Base-by-base conservation (phyloP, 106 monocot genomes). In the Dendrobium catenatum region DNA sequence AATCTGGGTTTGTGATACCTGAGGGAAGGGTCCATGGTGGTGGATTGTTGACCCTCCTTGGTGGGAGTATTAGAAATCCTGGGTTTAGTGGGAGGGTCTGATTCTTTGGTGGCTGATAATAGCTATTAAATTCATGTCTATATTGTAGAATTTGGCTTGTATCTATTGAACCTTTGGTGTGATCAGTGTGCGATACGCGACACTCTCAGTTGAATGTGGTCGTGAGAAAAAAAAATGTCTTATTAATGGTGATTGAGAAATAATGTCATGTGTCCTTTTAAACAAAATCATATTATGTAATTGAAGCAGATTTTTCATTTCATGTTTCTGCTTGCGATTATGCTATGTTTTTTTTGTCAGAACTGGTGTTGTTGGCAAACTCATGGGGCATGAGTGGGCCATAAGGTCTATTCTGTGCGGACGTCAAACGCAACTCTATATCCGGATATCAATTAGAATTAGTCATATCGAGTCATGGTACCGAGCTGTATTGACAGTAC, bases 1-100 rank as follows among this genome's bases (percentile, higher is more conserved):
- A 74, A 55, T 75, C 78, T 31, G 78, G 44, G 26, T 72, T 85
- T 73, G 86, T 80, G 76, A 78, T 96, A 5, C 90, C 96, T 2
- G 96, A 96, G 68, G 96, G 96, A 20, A 86, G 96, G 81, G 96
- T 96, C 76, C 96, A 96, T 74, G 96, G 96, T 26, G 96, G 96
- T 5, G 94, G 92, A 0, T 80, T 96, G 67, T 80, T 96, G 92
- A 92, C 94, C 19, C 78, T 96, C 73, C 85, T 96, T 70, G 96
- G 94, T 9, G 94, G 94, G 42, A 89, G 79, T 83, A 79, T 95
- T 66, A 86, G 81, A 56, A 88, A 82, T 81, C 73, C 82, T 68
- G 43, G 78, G 18, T 79, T 82, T 78, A 79, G 61, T 75, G 83
- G 83, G 15, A 82, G 77, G 55, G 42, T 78, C 7, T 87, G 85